A percentile compares a stretch with the other conserved stretches of the same genome.
These are phyloP conservation scores for Rhodotorula sp. DNA, from an alignment of 1,284 basidiomycete genomes.

Conservation along the genomic window DNA sequence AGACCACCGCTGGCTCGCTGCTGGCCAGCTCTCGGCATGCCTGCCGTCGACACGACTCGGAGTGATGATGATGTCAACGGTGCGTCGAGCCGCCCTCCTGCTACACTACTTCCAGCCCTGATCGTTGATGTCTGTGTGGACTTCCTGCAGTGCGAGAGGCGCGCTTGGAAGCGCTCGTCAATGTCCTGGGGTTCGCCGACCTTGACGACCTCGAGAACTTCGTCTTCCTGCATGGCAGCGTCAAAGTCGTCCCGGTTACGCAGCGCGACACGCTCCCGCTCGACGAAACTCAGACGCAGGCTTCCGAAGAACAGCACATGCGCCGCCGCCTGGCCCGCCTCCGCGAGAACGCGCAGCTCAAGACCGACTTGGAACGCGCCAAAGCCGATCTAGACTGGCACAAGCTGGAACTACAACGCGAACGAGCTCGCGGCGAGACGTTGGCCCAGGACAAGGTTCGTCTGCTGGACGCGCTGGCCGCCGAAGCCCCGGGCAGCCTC, in stretches of 20 bases:
- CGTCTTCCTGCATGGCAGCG: slow-evolving; percentile 29
- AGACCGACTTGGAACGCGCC: slow-evolving; percentile 5
- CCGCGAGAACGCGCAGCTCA: slow-evolving; percentile 9
- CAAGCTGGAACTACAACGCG: slow-evolving; percentile 6
- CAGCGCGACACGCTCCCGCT: slow-evolving; percentile 15
- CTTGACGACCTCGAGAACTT: slow-evolving; percentile 37
- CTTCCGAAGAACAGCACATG: neutral
- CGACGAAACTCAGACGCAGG: slow-evolving; percentile 23
- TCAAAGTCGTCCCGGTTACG: slow-evolving; percentile 19
- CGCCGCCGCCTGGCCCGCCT: slow-evolving; percentile 11
- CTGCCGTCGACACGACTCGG: neutral
- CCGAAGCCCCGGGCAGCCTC: no score
- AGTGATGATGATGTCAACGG: no score
- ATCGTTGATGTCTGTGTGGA: no score
- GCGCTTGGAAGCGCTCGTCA: slow-evolving; percentile 20
- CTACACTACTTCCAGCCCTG: no score
- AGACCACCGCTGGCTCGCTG: neutral
- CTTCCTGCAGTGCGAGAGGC: slow-evolving; percentile 10
- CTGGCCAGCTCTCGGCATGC: neutral
- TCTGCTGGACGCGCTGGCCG: slow-evolving; percentile 3
- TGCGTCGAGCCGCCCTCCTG: no score
- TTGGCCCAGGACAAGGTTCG: slow-evolving; percentile 12
- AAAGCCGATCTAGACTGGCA: slow-evolving; percentile 12
- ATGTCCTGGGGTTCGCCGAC: slow-evolving; percentile 30
- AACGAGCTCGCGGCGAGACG: neutral